Evolutionary conservation across 257 asterid genomes (phyloP), one percentile per base, ranked within the genome.

Genomic region (Datura wrightii): DNA sequence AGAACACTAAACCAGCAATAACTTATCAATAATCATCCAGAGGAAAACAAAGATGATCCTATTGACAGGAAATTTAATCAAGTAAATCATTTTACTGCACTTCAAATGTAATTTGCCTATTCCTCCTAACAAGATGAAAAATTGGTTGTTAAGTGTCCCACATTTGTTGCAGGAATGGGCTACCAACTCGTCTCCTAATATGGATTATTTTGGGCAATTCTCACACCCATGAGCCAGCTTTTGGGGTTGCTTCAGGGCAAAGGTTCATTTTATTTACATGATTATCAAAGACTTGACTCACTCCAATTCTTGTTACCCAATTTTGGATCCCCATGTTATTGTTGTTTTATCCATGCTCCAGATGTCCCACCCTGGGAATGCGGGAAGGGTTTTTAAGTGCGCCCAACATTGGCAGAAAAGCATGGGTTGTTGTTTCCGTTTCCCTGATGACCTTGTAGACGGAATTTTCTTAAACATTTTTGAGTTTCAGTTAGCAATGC

Each of bases 11-110:
- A 59, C 42, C 79, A 31, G 16, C 55, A 9, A 42, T 39, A 84
- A 50, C 79, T 16, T 65, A 46, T 31, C 13, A 76, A 74, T 74
- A 74, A 50, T 78, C 82, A 31, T 24, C 62, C 31, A 8, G 5
- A 34, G 15, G 46, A 52, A 52, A 52, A 52, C 9, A 8, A 78
- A 31, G 48, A n/a, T 50, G 31, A 50, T 78, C 31, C 82, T 18
- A 16, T 14, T 52, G 63, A 52, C 62, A 52, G 46, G 46, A 39
- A 41, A 41, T 69, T 7, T 69, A 69, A 69, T 69, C 34, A 16
- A 16, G 56, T 71, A 39, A 69, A 50, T 71, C 56, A 71, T 71
- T 71, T 71, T 69, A 44, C 79, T n/a, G 56, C 56, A 71, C 79
- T 71, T 71, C 2, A 39, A 69, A 16, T 69, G 79, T 69, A 41